A percentile compares a stretch with the other conserved stretches of the same genome.
These are phyloP conservation scores for Biscutella auriculata DNA, from an alignment of 441 rosid species.

Conservation along the genomic window DNA sequence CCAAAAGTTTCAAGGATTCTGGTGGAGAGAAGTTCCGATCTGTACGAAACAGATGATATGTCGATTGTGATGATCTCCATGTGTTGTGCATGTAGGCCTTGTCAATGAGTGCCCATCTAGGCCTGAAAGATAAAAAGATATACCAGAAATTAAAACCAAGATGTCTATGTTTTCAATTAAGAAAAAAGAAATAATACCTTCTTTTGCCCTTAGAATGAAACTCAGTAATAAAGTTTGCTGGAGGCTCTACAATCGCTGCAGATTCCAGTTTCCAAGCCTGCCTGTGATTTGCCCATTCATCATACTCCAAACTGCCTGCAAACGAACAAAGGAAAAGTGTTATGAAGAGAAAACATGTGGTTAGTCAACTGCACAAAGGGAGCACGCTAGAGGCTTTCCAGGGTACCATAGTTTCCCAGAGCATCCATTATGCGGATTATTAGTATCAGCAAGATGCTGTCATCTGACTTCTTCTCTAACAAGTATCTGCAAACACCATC, in stretches of 20 bases:
- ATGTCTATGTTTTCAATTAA: not conserved
- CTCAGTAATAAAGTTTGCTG: slow-evolving; percentile 78
- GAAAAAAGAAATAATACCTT: slow-evolving; percentile 38
- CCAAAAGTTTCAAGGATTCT: slow-evolving; percentile 52
- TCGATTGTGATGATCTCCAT: slow-evolving; percentile 97
- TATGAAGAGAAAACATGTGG: slow-evolving; percentile 6
- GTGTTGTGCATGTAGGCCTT: slow-evolving; percentile 94
- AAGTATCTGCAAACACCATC: slow-evolving; percentile 52
- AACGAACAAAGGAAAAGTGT: slow-evolving; percentile 12
- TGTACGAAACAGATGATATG: slow-evolving; percentile 80
- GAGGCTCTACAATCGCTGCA: slow-evolving; percentile 94
- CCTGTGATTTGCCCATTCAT: slow-evolving; percentile 96
- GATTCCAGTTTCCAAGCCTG: slow-evolving; percentile 99
- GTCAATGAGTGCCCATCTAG: slow-evolving; percentile 97
- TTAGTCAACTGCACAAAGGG: slow-evolving; percentile 12
- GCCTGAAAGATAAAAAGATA: slow-evolving; percentile 43
- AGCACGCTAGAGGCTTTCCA: slow-evolving; percentile 14
- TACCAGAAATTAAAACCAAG: not conserved
- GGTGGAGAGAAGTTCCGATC: slow-evolving; percentile 72
- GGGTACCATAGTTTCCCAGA: slow-evolving; percentile 87
- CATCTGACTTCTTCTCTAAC: slow-evolving; percentile 91
- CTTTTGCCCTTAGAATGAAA: slow-evolving; percentile 86
- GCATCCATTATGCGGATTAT: slow-evolving; percentile 94
- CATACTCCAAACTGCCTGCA: slow-evolving; percentile 90
- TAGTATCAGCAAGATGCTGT: slow-evolving; percentile 88